Conservation (phyloP, 2,329 filamentous ascomycete species). For the Talaromyces marneffei region DNA sequence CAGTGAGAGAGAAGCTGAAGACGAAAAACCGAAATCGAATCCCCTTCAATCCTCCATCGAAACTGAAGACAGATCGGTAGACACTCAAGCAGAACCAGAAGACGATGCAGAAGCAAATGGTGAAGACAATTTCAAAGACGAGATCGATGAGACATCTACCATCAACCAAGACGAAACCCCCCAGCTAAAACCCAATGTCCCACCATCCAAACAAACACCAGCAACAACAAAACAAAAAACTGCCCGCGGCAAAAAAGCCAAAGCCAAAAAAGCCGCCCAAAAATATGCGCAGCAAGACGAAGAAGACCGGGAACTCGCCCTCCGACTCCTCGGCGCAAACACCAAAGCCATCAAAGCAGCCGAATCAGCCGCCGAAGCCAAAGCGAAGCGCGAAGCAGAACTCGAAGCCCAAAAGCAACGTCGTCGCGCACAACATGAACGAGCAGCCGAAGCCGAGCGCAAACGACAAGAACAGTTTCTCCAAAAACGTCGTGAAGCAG, state of each 20-base stretch:
- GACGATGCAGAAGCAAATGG: slow-evolving; percentile 27
- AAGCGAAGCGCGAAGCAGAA: slow-evolving; percentile 65
- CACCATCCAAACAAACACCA: slow-evolving; percentile 4
- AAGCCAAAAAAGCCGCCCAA: slow-evolving; percentile 77
- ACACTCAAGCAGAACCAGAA: slow-evolving; percentile 10
- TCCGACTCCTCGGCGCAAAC: slow-evolving; percentile 75
- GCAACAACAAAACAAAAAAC: slow-evolving; percentile 12
- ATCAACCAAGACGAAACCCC: neutral
- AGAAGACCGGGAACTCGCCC: slow-evolving; percentile 77
- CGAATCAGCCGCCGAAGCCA: slow-evolving; percentile 49
- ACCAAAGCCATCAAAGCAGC: slow-evolving; percentile 59
- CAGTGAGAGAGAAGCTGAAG: slow-evolving; percentile 11
- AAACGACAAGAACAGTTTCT: slow-evolving; percentile 69
- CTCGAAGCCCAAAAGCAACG: slow-evolving; percentile 66
- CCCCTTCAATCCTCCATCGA: slow-evolving; percentile 17
- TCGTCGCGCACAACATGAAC: slow-evolving; percentile 71
- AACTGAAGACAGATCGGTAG: neutral
- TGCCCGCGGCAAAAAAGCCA: slow-evolving; percentile 66
- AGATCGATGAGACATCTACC: neutral
- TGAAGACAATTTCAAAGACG: neutral
- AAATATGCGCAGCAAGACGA: slow-evolving; percentile 96
- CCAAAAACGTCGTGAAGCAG: slow-evolving; percentile 52
- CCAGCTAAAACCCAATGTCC: neutral
- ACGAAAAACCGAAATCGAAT: slow-evolving; percentile 9
- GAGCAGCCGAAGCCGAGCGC: slow-evolving; percentile 56